Percentiles rank a stretch among this genome's conserved stretches.
These are phyloP conservation scores for Erythrophleum fordii DNA, from an alignment of 306 rosid species.

Conservation along the genomic window DNA sequence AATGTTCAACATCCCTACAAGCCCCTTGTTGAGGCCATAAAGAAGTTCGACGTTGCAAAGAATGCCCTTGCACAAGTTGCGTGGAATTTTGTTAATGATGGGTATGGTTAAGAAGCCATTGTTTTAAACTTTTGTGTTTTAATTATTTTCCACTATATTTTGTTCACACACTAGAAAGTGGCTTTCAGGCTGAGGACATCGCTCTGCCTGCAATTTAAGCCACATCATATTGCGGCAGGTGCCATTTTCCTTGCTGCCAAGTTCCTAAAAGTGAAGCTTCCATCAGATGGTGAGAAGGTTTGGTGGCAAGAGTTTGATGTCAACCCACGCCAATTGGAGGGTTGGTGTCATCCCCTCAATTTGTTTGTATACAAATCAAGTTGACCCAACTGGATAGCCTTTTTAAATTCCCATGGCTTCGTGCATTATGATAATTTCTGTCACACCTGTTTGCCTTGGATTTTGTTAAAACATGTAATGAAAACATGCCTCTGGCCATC, in stretches of 20 bases:
- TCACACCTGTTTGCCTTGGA: not conserved
- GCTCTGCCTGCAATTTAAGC: constrained; percentile 99
- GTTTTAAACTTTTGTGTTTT: constrained; percentile 37
- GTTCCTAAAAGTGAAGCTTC: constrained; percentile 97
- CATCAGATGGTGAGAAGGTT: constrained; percentile 96
- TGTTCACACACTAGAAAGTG: constrained; percentile 67
- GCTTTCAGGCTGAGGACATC: constrained; percentile 98
- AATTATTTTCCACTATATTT: constrained; percentile 40
- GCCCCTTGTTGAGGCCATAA: constrained; percentile 98
- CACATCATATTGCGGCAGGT: constrained; percentile 99
- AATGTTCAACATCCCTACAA: constrained; percentile 95
- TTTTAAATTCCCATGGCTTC: constrained; percentile 39
- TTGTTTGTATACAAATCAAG: constrained; percentile 37
- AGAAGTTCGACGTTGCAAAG: constrained; percentile 93
- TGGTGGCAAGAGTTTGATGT: constrained; percentile 99
- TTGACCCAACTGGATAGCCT: constrained; percentile 41
- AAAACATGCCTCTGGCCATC: constrained; percentile 3
- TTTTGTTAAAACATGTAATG: constrained; percentile 9
- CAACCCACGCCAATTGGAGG: constrained; percentile 99
- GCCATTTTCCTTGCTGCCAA: constrained; percentile 99
- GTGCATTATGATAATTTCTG: constrained; percentile 35
- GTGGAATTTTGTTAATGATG: constrained; percentile 99
- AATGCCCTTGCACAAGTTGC: constrained; percentile 99
- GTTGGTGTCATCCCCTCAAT: constrained; percentile 73
- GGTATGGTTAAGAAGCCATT: constrained; percentile 66